phyloP scores from a whole-genome alignment of 2,329 filamentous ascomycete species.

The Fusarium incarnatum region DNA sequence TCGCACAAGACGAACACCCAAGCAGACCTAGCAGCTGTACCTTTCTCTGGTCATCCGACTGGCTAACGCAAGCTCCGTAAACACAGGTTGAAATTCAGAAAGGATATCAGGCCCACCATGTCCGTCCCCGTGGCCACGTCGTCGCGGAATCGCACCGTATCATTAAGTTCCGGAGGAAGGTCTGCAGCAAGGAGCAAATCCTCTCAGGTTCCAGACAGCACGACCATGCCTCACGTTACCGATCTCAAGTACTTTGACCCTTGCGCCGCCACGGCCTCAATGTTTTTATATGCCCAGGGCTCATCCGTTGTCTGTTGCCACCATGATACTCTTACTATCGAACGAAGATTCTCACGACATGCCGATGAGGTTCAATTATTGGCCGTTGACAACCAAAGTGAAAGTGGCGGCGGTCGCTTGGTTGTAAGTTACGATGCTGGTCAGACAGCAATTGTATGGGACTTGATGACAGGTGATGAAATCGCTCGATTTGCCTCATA shows the following conservation, averaged over 20 bases:
- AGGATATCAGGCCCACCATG: slow-evolving; percentile 63
- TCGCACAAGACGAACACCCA: slow-evolving; percentile 50
- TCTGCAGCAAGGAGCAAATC: slow-evolving; percentile 62
- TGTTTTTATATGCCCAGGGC: slow-evolving; percentile 90
- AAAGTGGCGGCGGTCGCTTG: slow-evolving; percentile 82
- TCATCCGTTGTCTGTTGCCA: slow-evolving; percentile 86
- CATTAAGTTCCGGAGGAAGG: slow-evolving; percentile 67
- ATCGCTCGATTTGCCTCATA: slow-evolving; percentile 93
- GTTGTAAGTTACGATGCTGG: slow-evolving; percentile 94
- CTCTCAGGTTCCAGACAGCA: slow-evolving; percentile 62
- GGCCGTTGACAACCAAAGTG: slow-evolving; percentile 90
- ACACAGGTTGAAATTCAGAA: slow-evolving; percentile 43
- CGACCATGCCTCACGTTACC: slow-evolving; percentile 61
- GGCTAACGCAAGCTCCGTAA: slow-evolving; percentile 35
- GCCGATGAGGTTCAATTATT: slow-evolving; percentile 85
- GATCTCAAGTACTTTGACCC: slow-evolving; percentile 77
- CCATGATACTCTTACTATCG: slow-evolving; percentile 91
- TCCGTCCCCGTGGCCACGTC: slow-evolving; percentile 63
- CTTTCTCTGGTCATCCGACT: slow-evolving; percentile 41
- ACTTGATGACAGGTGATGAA: slow-evolving; percentile 90
- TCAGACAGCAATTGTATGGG: slow-evolving; percentile 96
- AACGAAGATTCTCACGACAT: slow-evolving; percentile 86
- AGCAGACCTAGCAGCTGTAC: slow-evolving; percentile 37
- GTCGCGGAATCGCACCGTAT: slow-evolving; percentile 69
- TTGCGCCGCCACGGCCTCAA: slow-evolving; percentile 88